These are phyloP conservation scores for Castanopsis chinensis DNA, from an alignment of 306 rosid genomes.

Conservation along the genomic window DNA sequence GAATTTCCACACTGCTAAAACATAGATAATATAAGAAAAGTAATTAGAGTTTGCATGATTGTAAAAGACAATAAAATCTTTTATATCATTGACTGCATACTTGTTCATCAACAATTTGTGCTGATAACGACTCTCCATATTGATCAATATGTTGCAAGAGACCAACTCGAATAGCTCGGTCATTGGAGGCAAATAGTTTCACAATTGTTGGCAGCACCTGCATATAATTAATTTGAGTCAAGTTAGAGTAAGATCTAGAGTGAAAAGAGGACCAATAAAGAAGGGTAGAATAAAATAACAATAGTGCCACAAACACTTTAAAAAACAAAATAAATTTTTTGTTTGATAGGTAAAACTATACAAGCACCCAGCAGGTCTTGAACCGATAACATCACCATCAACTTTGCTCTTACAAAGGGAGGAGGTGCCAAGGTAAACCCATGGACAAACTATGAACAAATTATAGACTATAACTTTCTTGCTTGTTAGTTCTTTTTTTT, in stretches of 20 bases:
- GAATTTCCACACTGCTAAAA: slow-evolving; percentile 15
- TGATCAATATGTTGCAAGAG: slow-evolving; percentile 98
- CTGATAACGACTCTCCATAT: slow-evolving; percentile 83
- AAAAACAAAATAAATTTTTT: neutral
- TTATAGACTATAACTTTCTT: too few relatives aligned
- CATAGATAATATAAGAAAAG: neutral
- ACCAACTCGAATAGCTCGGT: slow-evolving; percentile 84
- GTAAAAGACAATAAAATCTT: slow-evolving; percentile 8
- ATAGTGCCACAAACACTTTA: neutral
- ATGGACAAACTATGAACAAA: too few relatives aligned
- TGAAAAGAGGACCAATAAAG: neutral
- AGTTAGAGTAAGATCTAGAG: slow-evolving; percentile 15
- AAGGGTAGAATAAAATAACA: neutral
- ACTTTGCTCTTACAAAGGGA: too few relatives aligned
- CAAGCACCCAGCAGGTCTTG: too few relatives aligned
- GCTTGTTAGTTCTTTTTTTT: too few relatives aligned
- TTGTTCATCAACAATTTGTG: slow-evolving; percentile 90
- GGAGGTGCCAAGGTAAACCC: too few relatives aligned
- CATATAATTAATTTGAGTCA: slow-evolving; percentile 16
- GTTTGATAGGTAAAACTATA: too few relatives aligned
- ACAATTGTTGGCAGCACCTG: slow-evolving; percentile 85
- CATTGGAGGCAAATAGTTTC: slow-evolving; percentile 94
- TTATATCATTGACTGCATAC: slow-evolving; percentile 37
- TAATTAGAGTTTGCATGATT: slow-evolving; percentile 17
- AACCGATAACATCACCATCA: too few relatives aligned